phyloP scores from a whole-genome alignment of 164 flowering plant species.

The Nymphaea thermarum region DNA sequence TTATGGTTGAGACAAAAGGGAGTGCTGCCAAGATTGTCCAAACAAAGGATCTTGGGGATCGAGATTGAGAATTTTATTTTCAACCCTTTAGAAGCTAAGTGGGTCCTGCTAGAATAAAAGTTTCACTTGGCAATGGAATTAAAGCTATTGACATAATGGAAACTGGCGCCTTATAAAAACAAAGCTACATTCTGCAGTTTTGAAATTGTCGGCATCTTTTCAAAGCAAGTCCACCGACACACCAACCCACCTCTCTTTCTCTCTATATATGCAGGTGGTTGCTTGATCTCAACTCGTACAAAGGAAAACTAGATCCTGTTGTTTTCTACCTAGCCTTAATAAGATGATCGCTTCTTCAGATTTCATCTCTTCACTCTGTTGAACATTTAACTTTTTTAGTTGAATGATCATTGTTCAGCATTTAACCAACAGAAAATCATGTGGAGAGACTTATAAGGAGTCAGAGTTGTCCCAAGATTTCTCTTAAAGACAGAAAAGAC shows the following conservation, averaged over 20 bases:
- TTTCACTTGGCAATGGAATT: not conserved
- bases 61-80: not conserved
- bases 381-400: no score
- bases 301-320: no score
- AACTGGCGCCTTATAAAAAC: not conserved
- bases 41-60: not conserved
- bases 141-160: not conserved
- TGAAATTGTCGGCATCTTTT: no score
- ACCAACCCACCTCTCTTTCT: not conserved
- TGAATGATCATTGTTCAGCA: no score
- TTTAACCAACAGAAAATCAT: no score
- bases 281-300: no score
- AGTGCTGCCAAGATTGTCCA: not conserved
- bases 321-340: no score
- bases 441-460: no score
- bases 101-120: not conserved
- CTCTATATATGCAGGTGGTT: not conserved
- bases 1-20: not conserved
- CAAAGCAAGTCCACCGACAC: not conserved
- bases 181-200: not conserved
- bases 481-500: no score
- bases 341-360: no score
- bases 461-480: no score
- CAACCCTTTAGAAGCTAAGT: not conserved
- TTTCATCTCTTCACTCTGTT: no score